Percentiles rank a stretch among this genome's conserved stretches.
phyloP scores from a whole-genome alignment of 495 filamentous ascomycete genomes.

The Tricharina praecox region DNA sequence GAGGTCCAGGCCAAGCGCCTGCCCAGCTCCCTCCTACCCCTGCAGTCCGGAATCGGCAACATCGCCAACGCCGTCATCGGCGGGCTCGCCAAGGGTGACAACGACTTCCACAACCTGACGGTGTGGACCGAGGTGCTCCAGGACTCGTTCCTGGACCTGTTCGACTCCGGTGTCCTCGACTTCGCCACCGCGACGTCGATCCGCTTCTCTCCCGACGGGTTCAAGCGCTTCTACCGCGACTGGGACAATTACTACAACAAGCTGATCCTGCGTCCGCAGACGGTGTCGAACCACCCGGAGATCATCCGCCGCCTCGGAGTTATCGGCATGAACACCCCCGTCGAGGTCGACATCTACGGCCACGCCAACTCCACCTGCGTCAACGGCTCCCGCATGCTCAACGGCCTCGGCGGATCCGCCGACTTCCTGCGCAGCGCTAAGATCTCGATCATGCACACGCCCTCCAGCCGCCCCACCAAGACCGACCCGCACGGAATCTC shows the following conservation, averaged over 20 bases:
- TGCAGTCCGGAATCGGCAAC: constrained; percentile 85
- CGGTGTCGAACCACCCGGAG: constrained; percentile 84
- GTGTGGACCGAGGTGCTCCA: constrained; percentile 93
- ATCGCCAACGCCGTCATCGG: constrained; percentile 88
- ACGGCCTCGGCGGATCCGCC: constrained; percentile 74
- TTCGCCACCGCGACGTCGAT: constrained; percentile 86
- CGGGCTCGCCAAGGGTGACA: constrained; percentile 51
- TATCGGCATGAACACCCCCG: constrained; percentile 91
- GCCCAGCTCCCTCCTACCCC: constrained; percentile 58
- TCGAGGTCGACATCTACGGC: constrained; percentile 88
- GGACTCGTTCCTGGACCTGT: constrained; percentile 84
- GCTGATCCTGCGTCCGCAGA: constrained; percentile 71
- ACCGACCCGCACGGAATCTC: constrained; percentile 65
- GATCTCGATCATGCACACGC: constrained; percentile 90
- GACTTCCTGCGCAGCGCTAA: constrained; percentile 75
- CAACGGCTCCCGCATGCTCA: constrained; percentile 81
- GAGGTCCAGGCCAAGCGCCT: constrained; percentile 48
- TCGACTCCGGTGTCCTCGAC: constrained; percentile 77
- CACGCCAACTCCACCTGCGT: constrained; percentile 87
- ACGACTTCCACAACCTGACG: constrained; percentile 57
- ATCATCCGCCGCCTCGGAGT: constrained; percentile 78
- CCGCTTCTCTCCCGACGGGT: constrained; percentile 79
- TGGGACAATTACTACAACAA: constrained; percentile 69
- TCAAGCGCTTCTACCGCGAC: constrained; percentile 79
- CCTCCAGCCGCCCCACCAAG: constrained; percentile 57